Evolutionary conservation across 108 stramenopile species (phyloP).

Genomic region (Fragilaria crotonensis): DNA sequence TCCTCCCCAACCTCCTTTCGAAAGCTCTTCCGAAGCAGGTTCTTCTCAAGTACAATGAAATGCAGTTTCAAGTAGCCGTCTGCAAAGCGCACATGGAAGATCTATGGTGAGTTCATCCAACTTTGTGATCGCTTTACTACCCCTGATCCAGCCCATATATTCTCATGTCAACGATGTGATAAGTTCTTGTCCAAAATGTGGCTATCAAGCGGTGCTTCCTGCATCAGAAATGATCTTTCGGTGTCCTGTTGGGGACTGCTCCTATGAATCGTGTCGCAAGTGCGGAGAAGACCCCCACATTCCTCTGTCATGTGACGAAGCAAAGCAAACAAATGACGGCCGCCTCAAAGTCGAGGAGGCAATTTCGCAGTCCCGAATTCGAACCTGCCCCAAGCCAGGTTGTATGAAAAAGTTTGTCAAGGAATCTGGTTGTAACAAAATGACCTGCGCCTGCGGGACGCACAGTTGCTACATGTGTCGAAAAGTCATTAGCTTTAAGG

Average conservation of each 20-base stretch:
- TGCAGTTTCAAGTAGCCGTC: conserved; percentile 40
- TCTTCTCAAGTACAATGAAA: conserved; percentile 74
- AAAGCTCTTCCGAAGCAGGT: conserved; percentile 55
- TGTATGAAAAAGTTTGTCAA: conserved; percentile 75
- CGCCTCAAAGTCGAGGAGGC: conserved; percentile 85
- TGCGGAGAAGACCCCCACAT: conserved; percentile 79
- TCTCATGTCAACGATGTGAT: conserved; percentile 11
- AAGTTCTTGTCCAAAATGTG: conserved; percentile 69
- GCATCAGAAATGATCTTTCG: conserved; percentile 35
- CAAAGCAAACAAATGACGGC: conserved; percentile 50
- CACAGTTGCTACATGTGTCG: conserved; percentile 79
- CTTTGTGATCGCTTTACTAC: background rate
- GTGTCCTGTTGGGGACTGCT: conserved; percentile 63
- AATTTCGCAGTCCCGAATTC: conserved; percentile 67
- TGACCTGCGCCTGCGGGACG: conserved; percentile 75
- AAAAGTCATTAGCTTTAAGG: conserved; percentile 27
- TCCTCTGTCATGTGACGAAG: conserved; percentile 67
- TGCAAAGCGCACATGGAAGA: conserved; percentile 40
- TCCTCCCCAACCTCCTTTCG: conserved; percentile 46
- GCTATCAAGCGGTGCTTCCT: conserved; percentile 50
- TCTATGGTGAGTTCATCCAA: conserved; percentile 24
- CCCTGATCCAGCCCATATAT: background rate
- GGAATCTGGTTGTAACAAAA: conserved; percentile 75
- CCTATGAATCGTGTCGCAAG: conserved; percentile 62
- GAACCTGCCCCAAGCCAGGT: conserved; percentile 56